Evolutionary conservation across 2,329 filamentous ascomycete genomes (phyloP), one percentile per base, ranked within the genome.

Genomic region (Fusarium sp.): DNA sequence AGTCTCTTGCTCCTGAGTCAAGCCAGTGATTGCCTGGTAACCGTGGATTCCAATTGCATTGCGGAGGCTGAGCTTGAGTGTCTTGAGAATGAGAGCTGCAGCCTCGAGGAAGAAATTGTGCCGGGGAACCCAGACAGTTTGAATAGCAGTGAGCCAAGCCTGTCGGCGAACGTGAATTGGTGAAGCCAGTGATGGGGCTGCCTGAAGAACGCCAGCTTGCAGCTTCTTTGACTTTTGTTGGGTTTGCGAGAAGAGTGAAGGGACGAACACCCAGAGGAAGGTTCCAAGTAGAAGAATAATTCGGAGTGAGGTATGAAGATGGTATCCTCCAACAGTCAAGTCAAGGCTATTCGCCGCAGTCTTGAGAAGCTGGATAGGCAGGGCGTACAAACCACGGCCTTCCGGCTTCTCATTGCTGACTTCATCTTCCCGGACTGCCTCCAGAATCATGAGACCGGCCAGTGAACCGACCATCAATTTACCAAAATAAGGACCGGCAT

Each of bases 391-490:
- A 5, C 92, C 92, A 37, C 89, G 88, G 44, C 91, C 91, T 49
- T 88, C 84, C 8, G 89, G 84, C 3, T 85, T 85, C 50, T 92
- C 89, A 46, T 85, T 86, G 73, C 88, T 87, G 77, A 88, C 80
- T 79, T 93, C 88, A 71, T 90, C 82, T 76, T 92, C 87, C 35
- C 86, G 85, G 57, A 94, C 84, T 2, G 93, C 93, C 80, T 98
- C 94, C 71, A 97, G 82, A 33, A 98, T 86, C 94, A 98, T 97
- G 20, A 98, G 84, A 16, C 93, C 94, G 24, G 94, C 95, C 62
- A 98, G 86, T 20, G 94, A 95, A 41, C 95, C 95, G 8, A 98
- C 90, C 93, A 98, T 96, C 70, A 98, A 85, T 81, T 97, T 97
- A 52, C 88, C 88, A 60, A 88, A 85, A 65, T 89, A 90, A 2